These are phyloP conservation scores for Phytophthora uliginosa DNA, from an alignment of 352 stramenopile genomes.

Conservation along the genomic window DNA sequence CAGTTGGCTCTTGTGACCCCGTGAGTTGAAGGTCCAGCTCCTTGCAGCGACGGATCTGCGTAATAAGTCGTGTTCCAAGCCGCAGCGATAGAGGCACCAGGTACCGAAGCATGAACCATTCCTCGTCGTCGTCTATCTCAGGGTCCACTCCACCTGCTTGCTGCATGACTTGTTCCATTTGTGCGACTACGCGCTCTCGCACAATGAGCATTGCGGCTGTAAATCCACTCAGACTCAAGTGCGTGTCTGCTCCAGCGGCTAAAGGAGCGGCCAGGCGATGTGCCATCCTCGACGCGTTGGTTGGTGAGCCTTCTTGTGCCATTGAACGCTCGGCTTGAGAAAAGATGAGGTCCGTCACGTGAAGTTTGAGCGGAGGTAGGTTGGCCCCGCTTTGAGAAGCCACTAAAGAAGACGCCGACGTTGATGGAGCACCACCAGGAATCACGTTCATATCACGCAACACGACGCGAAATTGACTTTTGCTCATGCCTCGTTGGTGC, in stretches of 20 bases:
- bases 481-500: slow-evolving; percentile 58
- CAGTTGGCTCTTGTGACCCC: slow-evolving; percentile 19
- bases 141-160: slow-evolving; percentile 26
- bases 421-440: slow-evolving; percentile 26
- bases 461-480: slow-evolving; percentile 71
- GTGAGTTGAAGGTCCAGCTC: slow-evolving; percentile 56
- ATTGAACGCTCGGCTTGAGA: slow-evolving; percentile 55
- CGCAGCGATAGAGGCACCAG: slow-evolving; percentile 62
- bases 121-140: slow-evolving; percentile 72
- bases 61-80: slow-evolving; percentile 55
- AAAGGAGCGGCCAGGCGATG: slow-evolving; percentile 40
- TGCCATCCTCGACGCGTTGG: slow-evolving; percentile 31
- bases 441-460: slow-evolving; percentile 63
- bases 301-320: slow-evolving; percentile 40
- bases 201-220: slow-evolving; percentile 69
- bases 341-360: slow-evolving; percentile 75
- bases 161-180: slow-evolving; percentile 49
- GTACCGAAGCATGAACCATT: slow-evolving; percentile 71
- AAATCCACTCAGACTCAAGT: slow-evolving; percentile 55
- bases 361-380: slow-evolving; percentile 58
- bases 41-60: slow-evolving; percentile 61
- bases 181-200: slow-evolving; percentile 56
- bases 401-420: slow-evolving; percentile 19
- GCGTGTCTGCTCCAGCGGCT: slow-evolving; percentile 20
- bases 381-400: slow-evolving; percentile 16